Evolutionary conservation across 2,329 filamentous ascomycete species (phyloP).

Genomic region (Tolypocladium pustulatum): DNA sequence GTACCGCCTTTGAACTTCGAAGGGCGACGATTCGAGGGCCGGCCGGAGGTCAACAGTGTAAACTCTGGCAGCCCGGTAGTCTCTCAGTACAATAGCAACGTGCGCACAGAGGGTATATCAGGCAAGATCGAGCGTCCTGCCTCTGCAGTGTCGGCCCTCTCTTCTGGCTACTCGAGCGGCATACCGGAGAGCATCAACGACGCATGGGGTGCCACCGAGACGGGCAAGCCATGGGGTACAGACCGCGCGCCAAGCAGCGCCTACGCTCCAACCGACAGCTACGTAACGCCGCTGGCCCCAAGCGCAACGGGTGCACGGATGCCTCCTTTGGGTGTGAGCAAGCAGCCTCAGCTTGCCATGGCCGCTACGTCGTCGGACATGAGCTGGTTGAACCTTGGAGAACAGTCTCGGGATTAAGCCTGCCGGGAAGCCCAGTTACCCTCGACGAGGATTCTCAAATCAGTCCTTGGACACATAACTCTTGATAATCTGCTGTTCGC

Average conservation of each 20-base stretch:
- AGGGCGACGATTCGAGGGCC: slow-evolving; percentile 41
- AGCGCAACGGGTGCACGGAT: slow-evolving; percentile 19
- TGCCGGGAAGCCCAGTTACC: background rate
- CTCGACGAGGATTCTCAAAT: background rate
- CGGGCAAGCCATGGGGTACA: slow-evolving; percentile 35
- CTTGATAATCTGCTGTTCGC: background rate
- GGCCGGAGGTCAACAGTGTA: slow-evolving; percentile 54
- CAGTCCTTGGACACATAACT: background rate
- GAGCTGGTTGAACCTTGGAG: slow-evolving; percentile 70
- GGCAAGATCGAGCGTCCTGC: slow-evolving; percentile 49
- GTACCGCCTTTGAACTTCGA: slow-evolving; percentile 60
- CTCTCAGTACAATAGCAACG: slow-evolving; percentile 42
- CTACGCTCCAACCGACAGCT: slow-evolving; percentile 36
- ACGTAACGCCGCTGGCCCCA: slow-evolving; percentile 28
- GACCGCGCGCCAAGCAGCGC: slow-evolving; percentile 41
- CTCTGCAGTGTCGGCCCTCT: slow-evolving; percentile 37
- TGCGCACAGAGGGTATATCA: slow-evolving; percentile 46
- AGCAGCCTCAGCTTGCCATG: slow-evolving; percentile 39
- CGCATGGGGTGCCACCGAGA: slow-evolving; percentile 38
- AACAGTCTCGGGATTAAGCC: slow-evolving; percentile 19
- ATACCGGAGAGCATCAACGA: slow-evolving; percentile 54
- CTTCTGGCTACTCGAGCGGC: slow-evolving; percentile 51
- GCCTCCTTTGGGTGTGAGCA: slow-evolving; percentile 28
- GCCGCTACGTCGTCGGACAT: slow-evolving; percentile 52
- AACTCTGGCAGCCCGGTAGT: slow-evolving; percentile 61